phyloP scores from a whole-genome alignment of 345 rosid genomes.

The Lagerstroemia speciosa region DNA sequence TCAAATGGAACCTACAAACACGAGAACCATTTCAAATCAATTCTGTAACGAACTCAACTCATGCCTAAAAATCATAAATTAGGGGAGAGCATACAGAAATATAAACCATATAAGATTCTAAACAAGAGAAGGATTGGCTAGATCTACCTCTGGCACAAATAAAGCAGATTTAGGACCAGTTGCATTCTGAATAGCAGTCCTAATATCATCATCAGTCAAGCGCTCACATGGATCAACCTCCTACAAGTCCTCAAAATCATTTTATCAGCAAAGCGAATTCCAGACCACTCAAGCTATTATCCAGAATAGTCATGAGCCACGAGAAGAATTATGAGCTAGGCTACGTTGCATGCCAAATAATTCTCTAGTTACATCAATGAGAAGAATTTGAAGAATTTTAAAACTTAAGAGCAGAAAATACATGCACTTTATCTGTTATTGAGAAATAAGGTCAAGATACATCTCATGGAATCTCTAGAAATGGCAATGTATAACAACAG shows the following conservation, averaged over 20 bases:
- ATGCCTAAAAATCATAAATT: background rate
- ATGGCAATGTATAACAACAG: background rate
- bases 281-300: background rate
- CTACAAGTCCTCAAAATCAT: slow-evolving; percentile 24
- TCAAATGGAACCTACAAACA: slow-evolving; percentile 75
- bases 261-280: background rate
- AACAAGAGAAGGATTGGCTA: slow-evolving; percentile 9
- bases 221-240: slow-evolving; percentile 97
- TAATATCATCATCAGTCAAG: slow-evolving; percentile 87
- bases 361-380: background rate
- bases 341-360: background rate
- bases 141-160: slow-evolving; percentile 86
- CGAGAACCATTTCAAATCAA: background rate
- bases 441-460: background rate
- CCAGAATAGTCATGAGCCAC: background rate
- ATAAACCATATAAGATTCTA: background rate
- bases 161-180: slow-evolving; percentile 87
- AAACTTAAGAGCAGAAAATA: background rate
- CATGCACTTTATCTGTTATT: background rate
- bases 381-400: background rate
- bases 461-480: background rate
- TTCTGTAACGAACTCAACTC: background rate
- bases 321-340: background rate
- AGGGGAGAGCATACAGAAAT: background rate
- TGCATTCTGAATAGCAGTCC: slow-evolving; percentile 92